Conservation (phyloP, 116 monocot genomes). For the Iris pallida region DNA sequence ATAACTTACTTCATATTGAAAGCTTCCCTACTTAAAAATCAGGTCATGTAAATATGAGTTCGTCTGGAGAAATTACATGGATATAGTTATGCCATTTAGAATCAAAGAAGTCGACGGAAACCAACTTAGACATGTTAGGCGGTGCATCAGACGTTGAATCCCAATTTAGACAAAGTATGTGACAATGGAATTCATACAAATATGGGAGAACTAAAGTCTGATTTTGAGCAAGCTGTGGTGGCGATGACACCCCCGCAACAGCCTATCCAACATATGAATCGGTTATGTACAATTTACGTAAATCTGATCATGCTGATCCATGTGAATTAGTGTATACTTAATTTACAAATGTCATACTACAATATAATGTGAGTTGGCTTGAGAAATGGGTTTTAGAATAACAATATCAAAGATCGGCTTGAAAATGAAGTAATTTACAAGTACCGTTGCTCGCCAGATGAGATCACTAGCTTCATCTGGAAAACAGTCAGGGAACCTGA, state of each 20-base stretch:
- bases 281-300: background rate
- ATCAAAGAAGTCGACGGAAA: slow-evolving; percentile 86
- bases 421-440: slow-evolving; percentile 1
- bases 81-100: slow-evolving; percentile 62
- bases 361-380: background rate
- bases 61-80: background rate
- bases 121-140: slow-evolving; percentile 21
- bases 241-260: slow-evolving; percentile 56
- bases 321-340: background rate
- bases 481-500: slow-evolving; percentile 76
- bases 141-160: slow-evolving; percentile 29
- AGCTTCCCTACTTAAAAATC: too few relatives aligned
- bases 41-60: too few relatives aligned
- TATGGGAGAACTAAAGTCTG: slow-evolving; percentile 32
- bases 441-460: slow-evolving; percentile 53
- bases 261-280: slow-evolving; percentile 31
- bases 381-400: background rate
- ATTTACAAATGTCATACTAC: background rate
- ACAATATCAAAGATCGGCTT: background rate
- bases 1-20: too few relatives aligned
- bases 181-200: background rate
- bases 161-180: background rate
- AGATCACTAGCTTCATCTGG: slow-evolving; percentile 82
- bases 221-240: slow-evolving; percentile 63
- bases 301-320: background rate